Percentiles rank a stretch among this genome's conserved stretches.
Conservation (phyloP, 2,329 filamentous ascomycete genomes). For the Microsporum audouinii region DNA sequence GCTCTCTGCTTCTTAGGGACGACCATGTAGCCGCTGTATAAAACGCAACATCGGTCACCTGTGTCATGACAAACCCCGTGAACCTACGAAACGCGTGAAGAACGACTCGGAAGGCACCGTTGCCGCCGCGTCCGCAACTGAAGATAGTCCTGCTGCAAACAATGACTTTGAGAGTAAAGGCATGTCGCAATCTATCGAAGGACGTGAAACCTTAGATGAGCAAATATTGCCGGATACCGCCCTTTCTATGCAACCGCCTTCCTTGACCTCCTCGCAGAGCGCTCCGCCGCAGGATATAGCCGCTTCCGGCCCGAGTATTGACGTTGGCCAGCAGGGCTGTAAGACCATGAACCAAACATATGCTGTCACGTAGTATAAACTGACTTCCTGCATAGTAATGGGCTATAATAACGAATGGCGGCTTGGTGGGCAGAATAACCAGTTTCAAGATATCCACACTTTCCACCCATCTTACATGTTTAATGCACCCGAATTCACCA, state of each 20-base stretch:
- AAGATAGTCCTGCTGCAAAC: constrained; percentile 38
- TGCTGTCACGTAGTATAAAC: constrained; percentile 13
- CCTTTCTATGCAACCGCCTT: constrained; percentile 41
- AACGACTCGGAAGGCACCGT: constrained; percentile 46
- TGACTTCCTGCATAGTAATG: constrained; percentile 45
- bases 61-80: constrained; percentile 93
- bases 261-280: constrained; percentile 45
- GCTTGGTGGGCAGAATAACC: constrained; percentile 56
- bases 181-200: constrained; percentile 45
- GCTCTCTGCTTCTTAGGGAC: constrained; percentile 49
- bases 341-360: constrained; percentile 35
- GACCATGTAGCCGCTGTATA: constrained; percentile 93
- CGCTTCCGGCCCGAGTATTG: constrained; percentile 54
- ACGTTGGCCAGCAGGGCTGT: constrained; percentile 62
- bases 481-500: constrained; percentile 81
- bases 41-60: constrained; percentile 98
- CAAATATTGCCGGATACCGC: constrained; percentile 32
- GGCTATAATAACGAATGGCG: constrained; percentile 67
- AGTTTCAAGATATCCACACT: constrained; percentile 87
- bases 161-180: constrained; percentile 36
- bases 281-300: constrained; percentile 54
- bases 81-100: constrained; percentile 73
- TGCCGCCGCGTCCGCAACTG: constrained; percentile 47
- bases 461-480: constrained; percentile 95
- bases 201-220: constrained; percentile 43